Evolutionary conservation across 495 filamentous ascomycete species (phyloP).

Genomic region (Cercophora newfieldiana): DNA sequence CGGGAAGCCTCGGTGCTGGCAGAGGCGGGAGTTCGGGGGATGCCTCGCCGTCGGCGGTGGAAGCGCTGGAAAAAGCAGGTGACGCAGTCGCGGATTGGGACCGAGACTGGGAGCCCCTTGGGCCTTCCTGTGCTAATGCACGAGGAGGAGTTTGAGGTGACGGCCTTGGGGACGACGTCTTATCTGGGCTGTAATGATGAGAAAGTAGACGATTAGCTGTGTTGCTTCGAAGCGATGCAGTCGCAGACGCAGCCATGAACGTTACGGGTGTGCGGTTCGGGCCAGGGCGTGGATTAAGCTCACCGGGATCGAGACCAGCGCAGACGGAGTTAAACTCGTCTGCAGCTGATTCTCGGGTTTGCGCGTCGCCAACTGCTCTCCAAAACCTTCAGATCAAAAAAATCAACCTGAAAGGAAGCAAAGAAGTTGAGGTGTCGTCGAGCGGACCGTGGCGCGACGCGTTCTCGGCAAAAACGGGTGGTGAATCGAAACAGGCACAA

Average conservation of each 20-base stretch:
- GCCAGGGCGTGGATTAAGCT: conserved; percentile 26
- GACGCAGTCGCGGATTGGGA: conserved; percentile 38
- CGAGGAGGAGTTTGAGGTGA: conserved; percentile 49
- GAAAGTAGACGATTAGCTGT: conserved; percentile 17
- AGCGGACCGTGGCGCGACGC: conserved; percentile 39
- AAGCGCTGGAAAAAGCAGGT: conserved; percentile 52
- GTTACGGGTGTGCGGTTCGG: not conserved
- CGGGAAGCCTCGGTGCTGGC: conserved; percentile 48
- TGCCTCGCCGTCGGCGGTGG: conserved; percentile 54
- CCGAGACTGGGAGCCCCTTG: conserved; percentile 21
- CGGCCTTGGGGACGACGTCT: conserved; percentile 51
- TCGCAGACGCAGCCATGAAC: not conserved
- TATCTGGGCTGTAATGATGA: conserved; percentile 32
- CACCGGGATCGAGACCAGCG: conserved; percentile 54
- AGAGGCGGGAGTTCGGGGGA: conserved; percentile 57
- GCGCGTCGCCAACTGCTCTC: conserved; percentile 27
- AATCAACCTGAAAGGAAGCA: not conserved
- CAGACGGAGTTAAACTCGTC: conserved; percentile 56
- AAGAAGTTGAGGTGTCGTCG: conserved; percentile 14
- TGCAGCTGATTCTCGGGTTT: conserved; percentile 51
- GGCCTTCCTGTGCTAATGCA: conserved; percentile 54
- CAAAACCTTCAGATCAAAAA: conserved; percentile 5
- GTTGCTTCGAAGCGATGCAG: not conserved
- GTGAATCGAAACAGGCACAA: conserved; percentile 27
- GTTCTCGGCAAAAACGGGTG: conserved; percentile 28